Evolutionary conservation across 2,329 filamentous ascomycete species (phyloP), one percentile per base, ranked within the genome.

Genomic region (Fusarium irregulare): DNA sequence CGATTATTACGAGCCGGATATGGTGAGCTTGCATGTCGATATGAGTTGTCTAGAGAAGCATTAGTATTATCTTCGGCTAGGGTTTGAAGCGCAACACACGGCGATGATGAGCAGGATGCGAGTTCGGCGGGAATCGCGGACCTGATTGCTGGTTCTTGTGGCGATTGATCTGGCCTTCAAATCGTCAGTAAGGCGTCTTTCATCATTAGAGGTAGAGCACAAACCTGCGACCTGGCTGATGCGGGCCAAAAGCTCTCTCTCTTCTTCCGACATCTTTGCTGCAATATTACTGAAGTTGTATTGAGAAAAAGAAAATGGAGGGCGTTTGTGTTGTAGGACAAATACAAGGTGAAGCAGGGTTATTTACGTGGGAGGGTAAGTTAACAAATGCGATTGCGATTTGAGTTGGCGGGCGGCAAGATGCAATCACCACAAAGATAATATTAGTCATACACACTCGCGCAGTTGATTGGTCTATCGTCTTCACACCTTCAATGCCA

Each of bases 151-250:
- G 87, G 68, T 87, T 92, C 79, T 92, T 94, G 82, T 92, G 90
- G 55, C 90, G 88, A 78, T 94, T 94, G 77, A 96, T 95, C 80
- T 92, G 91, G 72, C 91, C 92, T 93, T 70, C 12, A 45, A 45
- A 62, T 53, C 42, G 64, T 77, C 56, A 80, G 68, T 75, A 58
- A 54, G 62, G 46, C 70, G 59, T 27, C 34, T 27, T 44, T 56
- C 37, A 65, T 59, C 54, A 65, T 48, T 30, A 41, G 41, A 56
- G 20, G 16, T 40, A 66, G 60, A 56, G 56, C 47, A 76, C 80
- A 46, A 77, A 85, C 85, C 83, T 60, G 86, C 83, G 55, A 87
- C 77, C 44, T 82, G 82, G 73, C 83, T 80, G 76, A 89, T 89
- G 70, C 82, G 82, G 55, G 84, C 86, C 74, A 87, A 78, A 68